Evolutionary conservation across 164 flowering plant genomes (phyloP).

Genomic region (Brasenia schreberi): DNA sequence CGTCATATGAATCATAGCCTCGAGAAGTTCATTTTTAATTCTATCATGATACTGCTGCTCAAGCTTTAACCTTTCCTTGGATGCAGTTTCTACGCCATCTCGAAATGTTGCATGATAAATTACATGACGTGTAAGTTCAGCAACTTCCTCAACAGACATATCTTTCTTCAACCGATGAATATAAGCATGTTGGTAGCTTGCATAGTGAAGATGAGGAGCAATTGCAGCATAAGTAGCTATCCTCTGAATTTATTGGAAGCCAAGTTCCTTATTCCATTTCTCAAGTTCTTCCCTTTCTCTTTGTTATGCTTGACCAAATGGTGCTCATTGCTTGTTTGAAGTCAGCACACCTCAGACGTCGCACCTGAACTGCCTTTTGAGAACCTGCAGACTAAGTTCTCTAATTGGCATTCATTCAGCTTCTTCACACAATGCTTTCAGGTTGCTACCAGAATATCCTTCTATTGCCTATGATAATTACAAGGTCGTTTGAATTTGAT

Average conservation of each 20-base stretch:
- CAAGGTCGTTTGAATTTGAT: conserved; percentile 68
- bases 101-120: conserved; percentile 27
- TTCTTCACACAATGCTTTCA: conserved; percentile 96
- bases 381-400: conserved; percentile 85
- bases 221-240: too few relatives aligned
- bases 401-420: conserved; percentile 99
- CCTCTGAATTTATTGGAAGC: conserved; percentile 40
- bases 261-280: conserved; percentile 79
- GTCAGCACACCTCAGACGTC: conserved; percentile 55
- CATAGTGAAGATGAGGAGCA: too few relatives aligned
- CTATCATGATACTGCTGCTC: too few relatives aligned
- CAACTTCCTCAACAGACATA: conserved; percentile 77
- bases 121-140: conserved; percentile 75
- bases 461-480: conserved; percentile 93
- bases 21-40: too few relatives aligned
- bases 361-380: conserved; percentile 67
- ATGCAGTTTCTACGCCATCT: too few relatives aligned
- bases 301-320: conserved; percentile 80
- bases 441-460: conserved; percentile 99
- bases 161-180: too few relatives aligned
- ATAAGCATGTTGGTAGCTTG: too few relatives aligned
- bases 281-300: conserved; percentile 90
- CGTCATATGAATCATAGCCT: too few relatives aligned
- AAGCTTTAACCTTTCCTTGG: too few relatives aligned
- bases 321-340: conserved; percentile 79